Base-by-base conservation (phyloP, 192 early-diverging fungal species). In the Mortierella alpina region DNA sequence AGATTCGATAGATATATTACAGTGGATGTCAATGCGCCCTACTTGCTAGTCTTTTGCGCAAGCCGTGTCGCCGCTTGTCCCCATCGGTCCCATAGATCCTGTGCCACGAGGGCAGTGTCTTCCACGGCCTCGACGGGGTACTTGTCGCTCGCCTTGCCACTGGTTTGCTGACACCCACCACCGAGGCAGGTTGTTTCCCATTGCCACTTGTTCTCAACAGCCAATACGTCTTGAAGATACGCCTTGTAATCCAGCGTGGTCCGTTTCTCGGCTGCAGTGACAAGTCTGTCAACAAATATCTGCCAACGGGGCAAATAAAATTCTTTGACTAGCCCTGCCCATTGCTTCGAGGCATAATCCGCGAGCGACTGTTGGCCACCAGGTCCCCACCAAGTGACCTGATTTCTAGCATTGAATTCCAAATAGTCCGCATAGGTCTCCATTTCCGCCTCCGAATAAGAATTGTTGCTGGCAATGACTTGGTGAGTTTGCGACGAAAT, bases 351-450 rank as follows among this genome's bases (percentile, higher is more conserved):
- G 0, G 65, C 77, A 68, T 80, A 80, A n/a, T 80, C 55, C 2
- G 59, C 52, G 9, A 80, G 55, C 1, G 7, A 20, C 2, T 11
- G 5, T 51, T 80, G 77, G 10, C 77, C 77, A 4, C 13, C n/a
- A 0, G 77, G 77, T 0, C 59, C 77, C 77, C 77, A 80, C 77
- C 77, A 80, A 3, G 77, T 80, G 49, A 80, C 48, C 42, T 80
- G 77, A 48, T 63, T 72, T 0, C 77, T 70, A 9, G 77, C 69
- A 49, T 39, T 72, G 59, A 57, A 55, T 42, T 80, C 77, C 18
- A 80, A 20, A 50, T 80, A 80, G n/a, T 80, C 66, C 8, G 44
- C 22, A 31, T 80, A 80, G 0, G 2, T 10, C 11, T 39, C 39
- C 52, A 60, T 46, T 8, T 68, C 59, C 17, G 48, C 31, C 31